Base-by-base conservation (phyloP, 177 flowering plant genomes). In the Vitis hybrid region DNA sequence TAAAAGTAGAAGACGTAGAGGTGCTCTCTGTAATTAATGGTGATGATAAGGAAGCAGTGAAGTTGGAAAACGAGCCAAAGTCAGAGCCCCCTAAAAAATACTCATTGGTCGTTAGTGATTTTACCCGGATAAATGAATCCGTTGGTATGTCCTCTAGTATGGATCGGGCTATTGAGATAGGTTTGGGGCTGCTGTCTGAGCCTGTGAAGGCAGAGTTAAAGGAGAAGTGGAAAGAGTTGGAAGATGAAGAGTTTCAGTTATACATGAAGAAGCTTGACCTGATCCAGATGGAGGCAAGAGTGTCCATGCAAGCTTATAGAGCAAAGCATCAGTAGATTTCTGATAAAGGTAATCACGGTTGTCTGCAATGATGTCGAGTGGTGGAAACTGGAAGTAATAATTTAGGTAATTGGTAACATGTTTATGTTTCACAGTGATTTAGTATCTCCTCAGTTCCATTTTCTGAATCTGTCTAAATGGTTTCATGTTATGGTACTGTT, bases 161-260 rank as follows among this genome's bases (percentile, higher is more conserved):
- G 46, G 46, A 40, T 40, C 46, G 46, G 46, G 46, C 46, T 40
- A 40, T 40, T 40, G 46, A 40, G 46, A 40, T 40, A 40, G 46
- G 46, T 40, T 1, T 40, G 46, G 46, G 46, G 46, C 46, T 40
- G 8, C 46, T 40, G 46, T 40, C 46, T 40, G 46, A 40, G 46
- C 8, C 62, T 6, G 35, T 58, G 74, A 72, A 17, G 50, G 66
- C 64, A n/a, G 69, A 65, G 54, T 70, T 74, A 56, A 77, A 75
- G 70, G 68, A 73, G 77, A 79, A 51, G 68, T 85, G 88, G 85
- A 77, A 56, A 73, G 30, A 70, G 55, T 40, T 83, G 68, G 59
- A 62, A 52, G n/a, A 70, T 24, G 70, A 70, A 19, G 85, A 84
- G 60, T 11, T 73, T 56, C 83, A 82, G 73, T 51, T 73, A 59